These are phyloP conservation scores for Penicillium janthinellum DNA, from an alignment of 2,329 filamentous ascomycete genomes.

Conservation along the genomic window DNA sequence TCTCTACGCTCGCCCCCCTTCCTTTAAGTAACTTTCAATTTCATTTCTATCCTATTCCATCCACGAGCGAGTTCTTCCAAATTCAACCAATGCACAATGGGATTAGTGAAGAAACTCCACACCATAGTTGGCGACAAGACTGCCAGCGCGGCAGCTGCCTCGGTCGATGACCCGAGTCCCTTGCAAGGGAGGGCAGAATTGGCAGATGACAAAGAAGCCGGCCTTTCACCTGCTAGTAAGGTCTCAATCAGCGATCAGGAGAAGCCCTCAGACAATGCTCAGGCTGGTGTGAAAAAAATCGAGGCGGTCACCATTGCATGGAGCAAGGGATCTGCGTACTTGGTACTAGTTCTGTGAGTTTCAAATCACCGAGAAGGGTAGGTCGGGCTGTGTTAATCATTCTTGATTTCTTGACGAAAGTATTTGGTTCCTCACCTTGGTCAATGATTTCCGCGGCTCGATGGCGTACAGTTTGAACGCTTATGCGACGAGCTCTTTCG, in stretches of 20 bases:
- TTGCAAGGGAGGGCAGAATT: neutral
- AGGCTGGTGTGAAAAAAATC: constrained; percentile 49
- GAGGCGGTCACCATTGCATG: constrained; percentile 51
- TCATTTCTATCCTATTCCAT: neutral
- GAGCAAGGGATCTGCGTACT: constrained; percentile 37
- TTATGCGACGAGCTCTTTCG: constrained; percentile 24
- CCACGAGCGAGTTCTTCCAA: no score
- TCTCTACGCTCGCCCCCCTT: neutral
- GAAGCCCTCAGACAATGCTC: constrained; percentile 26
- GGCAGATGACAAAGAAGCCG: neutral
- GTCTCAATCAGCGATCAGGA: neutral
- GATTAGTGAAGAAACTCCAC: neutral
- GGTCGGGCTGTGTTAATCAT: neutral
- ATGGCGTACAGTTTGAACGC: constrained; percentile 19
- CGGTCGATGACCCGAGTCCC: neutral
- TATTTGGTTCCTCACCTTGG: constrained; percentile 27
- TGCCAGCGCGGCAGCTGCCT: neutral
- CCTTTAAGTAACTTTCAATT: neutral
- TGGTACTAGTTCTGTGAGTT: neutral
- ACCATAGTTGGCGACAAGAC: neutral
- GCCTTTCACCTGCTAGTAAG: neutral
- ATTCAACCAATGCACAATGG: neutral
- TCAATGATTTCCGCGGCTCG: constrained; percentile 21
- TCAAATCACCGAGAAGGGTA: neutral
- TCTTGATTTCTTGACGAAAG: constrained; percentile 6